Evolutionary conservation across 176 grass and related monocot genomes (phyloP).

Genomic region (Secale cereale): DNA sequence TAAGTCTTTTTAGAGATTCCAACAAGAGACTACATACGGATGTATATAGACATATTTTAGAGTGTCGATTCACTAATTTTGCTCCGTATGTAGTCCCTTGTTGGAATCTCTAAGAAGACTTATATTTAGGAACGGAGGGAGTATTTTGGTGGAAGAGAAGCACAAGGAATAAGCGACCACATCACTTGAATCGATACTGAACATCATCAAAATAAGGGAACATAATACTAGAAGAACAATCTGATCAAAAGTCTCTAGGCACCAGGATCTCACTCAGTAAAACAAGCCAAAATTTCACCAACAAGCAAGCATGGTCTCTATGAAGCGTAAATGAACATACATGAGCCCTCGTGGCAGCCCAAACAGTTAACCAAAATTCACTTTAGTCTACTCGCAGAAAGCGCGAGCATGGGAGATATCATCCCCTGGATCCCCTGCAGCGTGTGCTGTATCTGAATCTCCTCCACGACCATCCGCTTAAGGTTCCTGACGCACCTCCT

Average conservation of each 20-base stretch:
- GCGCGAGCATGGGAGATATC: constrained; percentile 75
- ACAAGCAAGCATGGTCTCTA: constrained; percentile 3
- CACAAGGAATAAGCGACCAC: not conserved
- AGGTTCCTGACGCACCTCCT: constrained; percentile 55
- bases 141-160: not conserved
- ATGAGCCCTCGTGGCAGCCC: not conserved
- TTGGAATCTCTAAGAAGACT: no score
- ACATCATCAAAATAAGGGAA: not conserved
- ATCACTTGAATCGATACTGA: not conserved
- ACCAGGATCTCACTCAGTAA: not conserved
- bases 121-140: no score
- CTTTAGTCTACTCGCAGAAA: constrained; percentile 58
- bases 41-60: no score
- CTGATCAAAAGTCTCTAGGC: not conserved
- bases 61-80: no score
- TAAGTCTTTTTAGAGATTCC: no score
- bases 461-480: constrained; percentile 58
- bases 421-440: constrained; percentile 92
- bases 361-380: not conserved
- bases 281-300: constrained; percentile 16
- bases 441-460: constrained; percentile 77
- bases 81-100: no score
- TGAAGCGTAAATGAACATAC: constrained; percentile 18
- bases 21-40: no score
- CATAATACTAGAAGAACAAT: not conserved